Base-by-base conservation (phyloP, 805 yeast genomes). In the Wilhelminamyces savonicus region DNA sequence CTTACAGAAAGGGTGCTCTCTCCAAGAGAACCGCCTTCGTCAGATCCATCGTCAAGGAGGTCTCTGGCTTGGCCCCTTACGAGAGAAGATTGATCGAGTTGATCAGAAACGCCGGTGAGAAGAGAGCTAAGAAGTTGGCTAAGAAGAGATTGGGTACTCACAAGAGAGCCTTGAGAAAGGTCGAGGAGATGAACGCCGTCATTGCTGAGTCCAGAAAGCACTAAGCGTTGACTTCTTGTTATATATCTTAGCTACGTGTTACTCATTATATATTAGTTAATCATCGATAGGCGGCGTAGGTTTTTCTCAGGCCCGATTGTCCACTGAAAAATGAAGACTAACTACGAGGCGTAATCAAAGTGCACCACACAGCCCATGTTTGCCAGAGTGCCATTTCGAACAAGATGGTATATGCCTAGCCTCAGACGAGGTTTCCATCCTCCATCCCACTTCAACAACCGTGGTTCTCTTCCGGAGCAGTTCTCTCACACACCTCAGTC, bases 91-190 rank as follows among this genome's bases (percentile, higher is more conserved):
- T 92, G 68, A 83, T 94, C 62, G 99, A 92, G 77, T 80, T 92
- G 75, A 79, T 92, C 82, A 92, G 98, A 82, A 92, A 94, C 78
- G 88, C 96, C 68, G 95, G 96, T 81, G 99, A 92, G 77, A 92
- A 92, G 94, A 92, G 97, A 79, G 98, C 99, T 55, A 85, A 92
- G 86, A 92, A 92, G 87, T 87, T 92, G 66, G 97, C 97, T 53
- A 92, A 92, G 92, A 92, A 85, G 95, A 90, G 92, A 85, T 85
- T 92, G 66, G 99, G 99, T 76, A 86, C 98, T 59, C 94, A 90
- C 82, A 81, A 79, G 78, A 94, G 99, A 80, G 97, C 97, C 61
- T 85, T 86, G 84, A 92, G 86, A 69, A 92, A 92, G 88, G 94
- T 92, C 67, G 99, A 92, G 76, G 96, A 88, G 74, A 83, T 94